Evolutionary conservation across 2,329 filamentous ascomycete genomes (phyloP), one percentile per base, ranked within the genome.

Genomic region (Paraphoma sp.): DNA sequence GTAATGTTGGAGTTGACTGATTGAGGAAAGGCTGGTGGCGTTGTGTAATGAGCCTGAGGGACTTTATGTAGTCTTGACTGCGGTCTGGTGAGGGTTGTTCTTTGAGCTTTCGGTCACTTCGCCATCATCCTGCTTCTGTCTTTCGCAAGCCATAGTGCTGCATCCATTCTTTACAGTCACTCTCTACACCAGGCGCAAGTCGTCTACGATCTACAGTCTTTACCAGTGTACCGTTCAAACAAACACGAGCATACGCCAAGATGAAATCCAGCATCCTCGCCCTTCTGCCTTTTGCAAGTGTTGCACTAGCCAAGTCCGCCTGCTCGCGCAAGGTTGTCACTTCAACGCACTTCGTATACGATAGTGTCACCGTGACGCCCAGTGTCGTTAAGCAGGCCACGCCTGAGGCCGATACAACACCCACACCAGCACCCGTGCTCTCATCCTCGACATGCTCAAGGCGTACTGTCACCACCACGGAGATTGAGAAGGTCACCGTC

Each of bases 181-280:
- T 59, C 45, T 36, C 33, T 53, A 51, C 41, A 36, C 10, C 33
- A 17, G 41, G 44, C 48, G 48, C 42, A 40, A 58, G 10, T 55
- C 53, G 49, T 60, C 54, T 48, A 54, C 51, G 33, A 29, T 44
- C 36, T 9, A 48, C 54, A 47, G 45, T 56, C 30, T 51, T 23
- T 54, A 56, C 48, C 43, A 56, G 51, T 53, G 48, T 53, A 2
- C 33, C 33, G 33, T 61, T 46, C 45, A 45, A 48, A 47, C 49
- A 44, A 45, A 16, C 33, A 48, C 53, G 36, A 48, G 33, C 45
- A 50, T 46, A 57, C 44, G 55, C 33, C 16, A 46, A 28, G 47
- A 73, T 73, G 70, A 73, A 66, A 64, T 65, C 69, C 16, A 57
- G 60, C 30, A 59, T 73, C 59, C 38, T 69, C 48, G 59, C 64